Base-by-base conservation (phyloP, 2,329 filamentous ascomycete genomes). In the Fusarium papillatum region DNA sequence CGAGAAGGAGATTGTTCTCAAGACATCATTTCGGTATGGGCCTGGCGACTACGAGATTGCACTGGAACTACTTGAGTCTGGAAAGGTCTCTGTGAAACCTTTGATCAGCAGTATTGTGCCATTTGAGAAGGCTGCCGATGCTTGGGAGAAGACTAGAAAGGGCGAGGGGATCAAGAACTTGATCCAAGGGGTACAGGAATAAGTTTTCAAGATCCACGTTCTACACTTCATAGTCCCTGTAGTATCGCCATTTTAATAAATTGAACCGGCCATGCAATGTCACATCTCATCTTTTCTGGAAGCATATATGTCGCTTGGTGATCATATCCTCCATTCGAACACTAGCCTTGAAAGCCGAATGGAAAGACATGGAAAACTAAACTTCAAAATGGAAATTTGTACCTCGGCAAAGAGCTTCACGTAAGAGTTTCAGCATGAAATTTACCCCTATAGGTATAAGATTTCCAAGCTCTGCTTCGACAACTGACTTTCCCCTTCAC, bases 1-100 rank as follows among this genome's bases (percentile, higher is more conserved):
- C 82, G 89, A 93, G 53, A 98, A 98, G 86, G 96, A 98, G 87
- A 88, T 98, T 68, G 97, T 93, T 9, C 89, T 94, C 61, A 94
- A 93, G 83, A 96, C 96, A 39, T 95, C 93, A 75, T 98, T 98
- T 88, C 91, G 96, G 41, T 98, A 98, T 84, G 93, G 93, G 4
- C 90, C 92, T 66, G 96, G 95, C 24, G 96, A 98, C 84, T 98
- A 98, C 85, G 90, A 93, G 82, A 90, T 95, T 14, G 95, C 95
- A 11, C 88, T 98, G 46, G 91, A 94, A 70, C 88, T 98, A 70
- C 91, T 98, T 4, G 88, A 89, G 8, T 88, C 86, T 24, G 93
- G 94, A 29, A 91, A 91, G 81, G 90, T 98, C 46, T 90, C 93
- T 50, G 93, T 95, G 68, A 96, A 96, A 90, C 90, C 90, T 81